Base-by-base conservation (phyloP, 139 green algal genomes). In the Chlorella sorokiniana region DNA sequence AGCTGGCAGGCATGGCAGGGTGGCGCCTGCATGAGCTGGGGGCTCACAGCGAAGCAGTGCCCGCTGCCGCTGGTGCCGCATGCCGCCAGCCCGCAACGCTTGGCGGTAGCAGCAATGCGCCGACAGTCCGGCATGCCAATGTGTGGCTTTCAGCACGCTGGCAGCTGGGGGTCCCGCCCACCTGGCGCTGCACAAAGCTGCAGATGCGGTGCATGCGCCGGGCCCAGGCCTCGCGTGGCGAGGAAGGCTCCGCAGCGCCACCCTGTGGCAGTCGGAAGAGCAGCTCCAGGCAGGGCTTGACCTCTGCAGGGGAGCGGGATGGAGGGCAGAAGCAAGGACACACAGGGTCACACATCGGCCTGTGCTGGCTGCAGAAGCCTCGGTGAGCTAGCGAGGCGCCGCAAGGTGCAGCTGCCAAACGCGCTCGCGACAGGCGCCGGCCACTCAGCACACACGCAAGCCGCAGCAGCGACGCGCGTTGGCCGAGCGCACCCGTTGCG, bases 121-220 rank as follows among this genome's bases (percentile, higher is more conserved):
- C 6, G 29, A 22, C 56, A 59, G 48, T 11, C 48, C 23, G n/a
- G n/a, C 56, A 16, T 65, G 56, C n/a, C 56, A n/a, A 29, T 59
- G 18, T 33, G 56, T 29, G 22, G n/a, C n/a, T n/a, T n/a, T n/a
- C n/a, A n/a, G n/a, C n/a, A n/a, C n/a, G n/a, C n/a, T n/a, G n/a
- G n/a, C 56, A 65, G n/a, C 18, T 16, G 18, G 18, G 18, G n/a
- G 68, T 22, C 68, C 23, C 41, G 27, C 70, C 4, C 70, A 68
- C 73, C 54, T 79, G 52, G 5, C 41, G 52, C 37, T 38, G 73
- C 25, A 79, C 73, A 10, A n/a, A 4, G 11, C 0, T 38, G 54
- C 73, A 79, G 37, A 79, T 25, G 25, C 54, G 18, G 41, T 72
- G 59, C 75, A 81, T 71, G 40, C 31, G 75, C 41, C 1, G 20